phyloP scores from a whole-genome alignment of 2,329 filamentous ascomycete genomes.

The Penicillium sp. region DNA sequence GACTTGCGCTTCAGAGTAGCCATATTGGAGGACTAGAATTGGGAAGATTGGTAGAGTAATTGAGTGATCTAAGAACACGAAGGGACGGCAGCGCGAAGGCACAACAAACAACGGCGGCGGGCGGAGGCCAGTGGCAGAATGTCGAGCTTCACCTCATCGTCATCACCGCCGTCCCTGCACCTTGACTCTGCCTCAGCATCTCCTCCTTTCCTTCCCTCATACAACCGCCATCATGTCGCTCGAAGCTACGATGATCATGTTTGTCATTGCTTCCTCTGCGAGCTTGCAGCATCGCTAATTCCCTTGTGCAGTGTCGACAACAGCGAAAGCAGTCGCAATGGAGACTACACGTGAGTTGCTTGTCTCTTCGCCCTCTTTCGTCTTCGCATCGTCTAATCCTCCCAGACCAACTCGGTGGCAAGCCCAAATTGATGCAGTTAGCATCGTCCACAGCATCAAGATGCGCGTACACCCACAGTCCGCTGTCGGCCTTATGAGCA shows the following conservation, averaged over 20 bases:
- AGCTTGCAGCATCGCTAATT: slow-evolving; percentile 18
- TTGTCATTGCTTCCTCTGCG: slow-evolving; percentile 19
- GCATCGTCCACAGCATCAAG: slow-evolving; percentile 91
- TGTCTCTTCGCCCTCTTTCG: background rate
- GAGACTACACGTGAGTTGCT: slow-evolving; percentile 65
- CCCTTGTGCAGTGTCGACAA: slow-evolving; percentile 71
- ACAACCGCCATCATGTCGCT: slow-evolving; percentile 75
- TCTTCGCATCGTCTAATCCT: slow-evolving; percentile 11
- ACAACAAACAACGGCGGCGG: slow-evolving; percentile 24
- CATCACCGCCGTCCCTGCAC: slow-evolving; percentile 25
- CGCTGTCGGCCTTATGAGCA: slow-evolving; percentile 95
- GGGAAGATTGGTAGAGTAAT: too few species aligned
- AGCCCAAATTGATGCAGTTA: slow-evolving; percentile 91
- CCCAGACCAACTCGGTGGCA: slow-evolving; percentile 88
- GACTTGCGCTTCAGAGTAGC: slow-evolving; percentile 41
- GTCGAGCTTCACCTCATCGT: slow-evolving; percentile 26
- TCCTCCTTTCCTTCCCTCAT: slow-evolving; percentile 10
- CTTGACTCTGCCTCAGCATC: slow-evolving; percentile 10
- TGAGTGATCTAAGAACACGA: slow-evolving; percentile 6
- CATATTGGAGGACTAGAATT: slow-evolving; percentile 29
- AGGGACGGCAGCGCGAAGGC: slow-evolving; percentile 18
- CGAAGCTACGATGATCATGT: slow-evolving; percentile 98
- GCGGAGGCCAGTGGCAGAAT: slow-evolving; percentile 22
- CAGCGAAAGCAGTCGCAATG: slow-evolving; percentile 96
- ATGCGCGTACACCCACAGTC: slow-evolving; percentile 95